Conservation (phyloP, 441 rosid species). For the Gossypium laxum region DNA sequence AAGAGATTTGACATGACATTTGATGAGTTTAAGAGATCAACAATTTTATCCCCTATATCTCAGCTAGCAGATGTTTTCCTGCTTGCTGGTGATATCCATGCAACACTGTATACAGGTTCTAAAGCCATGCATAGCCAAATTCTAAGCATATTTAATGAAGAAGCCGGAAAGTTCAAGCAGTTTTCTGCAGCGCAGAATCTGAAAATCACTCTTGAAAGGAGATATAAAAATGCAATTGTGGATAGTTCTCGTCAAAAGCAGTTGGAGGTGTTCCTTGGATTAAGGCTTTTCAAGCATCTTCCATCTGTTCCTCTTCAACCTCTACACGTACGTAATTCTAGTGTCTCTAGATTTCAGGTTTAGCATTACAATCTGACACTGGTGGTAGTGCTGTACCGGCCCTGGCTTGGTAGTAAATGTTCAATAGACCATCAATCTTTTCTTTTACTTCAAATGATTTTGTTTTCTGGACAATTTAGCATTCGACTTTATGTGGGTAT, state of each 20-base stretch:
- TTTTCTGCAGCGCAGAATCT: constrained; percentile 86
- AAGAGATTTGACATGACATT: constrained; percentile 90
- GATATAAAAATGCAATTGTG: constrained; percentile 77
- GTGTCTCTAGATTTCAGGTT: background rate
- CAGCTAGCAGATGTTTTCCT: constrained; percentile 89
- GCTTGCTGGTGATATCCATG: constrained; percentile 92
- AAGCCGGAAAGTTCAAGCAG: constrained; percentile 82
- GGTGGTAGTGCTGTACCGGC: background rate
- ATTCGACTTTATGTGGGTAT: background rate
- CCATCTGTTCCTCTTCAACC: constrained; percentile 82
- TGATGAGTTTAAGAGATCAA: constrained; percentile 80
- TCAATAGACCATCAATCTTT: background rate
- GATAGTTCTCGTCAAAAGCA: constrained; percentile 98
- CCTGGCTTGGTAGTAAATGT: background rate
- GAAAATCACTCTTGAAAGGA: constrained; percentile 84
- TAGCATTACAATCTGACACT: background rate
- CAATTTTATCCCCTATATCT: constrained; percentile 76
- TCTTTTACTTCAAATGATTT: background rate
- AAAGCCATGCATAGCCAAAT: constrained; percentile 99
- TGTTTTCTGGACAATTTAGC: background rate
- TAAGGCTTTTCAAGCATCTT: constrained; percentile 90
- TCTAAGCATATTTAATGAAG: constrained; percentile 88
- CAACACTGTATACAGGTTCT: constrained; percentile 95
- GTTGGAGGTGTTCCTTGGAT: constrained; percentile 90
- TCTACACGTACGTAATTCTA: constrained; percentile 50